Conservation (phyloP, 2,329 filamentous ascomycete species). For the Trichoderma koningii region DNA sequence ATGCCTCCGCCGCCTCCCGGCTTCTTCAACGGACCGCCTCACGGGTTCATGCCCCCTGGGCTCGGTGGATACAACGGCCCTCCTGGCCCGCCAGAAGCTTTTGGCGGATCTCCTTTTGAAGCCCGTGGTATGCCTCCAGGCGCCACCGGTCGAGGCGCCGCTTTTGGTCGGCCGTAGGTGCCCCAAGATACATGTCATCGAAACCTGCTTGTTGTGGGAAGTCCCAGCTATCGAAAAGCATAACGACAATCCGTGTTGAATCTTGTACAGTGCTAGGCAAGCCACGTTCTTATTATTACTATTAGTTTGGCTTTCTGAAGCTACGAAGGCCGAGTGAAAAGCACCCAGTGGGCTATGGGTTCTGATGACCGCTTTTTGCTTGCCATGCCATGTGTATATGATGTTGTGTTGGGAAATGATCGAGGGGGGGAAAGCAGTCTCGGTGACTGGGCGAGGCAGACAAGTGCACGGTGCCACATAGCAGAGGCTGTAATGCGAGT, state of each 20-base stretch:
- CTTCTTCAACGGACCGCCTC: conserved; percentile 55
- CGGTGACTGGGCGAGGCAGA: conserved; percentile 4
- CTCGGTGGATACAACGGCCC: conserved; percentile 60
- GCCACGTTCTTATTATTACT: conserved; percentile 14
- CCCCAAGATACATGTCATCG: too few relatives aligned
- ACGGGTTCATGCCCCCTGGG: conserved; percentile 57
- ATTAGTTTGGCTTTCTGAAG: conserved; percentile 8
- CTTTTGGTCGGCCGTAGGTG: conserved; percentile 39
- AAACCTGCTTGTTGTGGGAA: not conserved
- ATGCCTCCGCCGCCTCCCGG: conserved; percentile 60
- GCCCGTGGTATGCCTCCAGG: conserved; percentile 57
- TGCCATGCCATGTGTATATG: conserved; percentile 10
- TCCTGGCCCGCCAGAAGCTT: conserved; percentile 50
- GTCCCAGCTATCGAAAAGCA: not conserved
- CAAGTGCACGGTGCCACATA: conserved; percentile 16
- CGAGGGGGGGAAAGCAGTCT: conserved; percentile 14
- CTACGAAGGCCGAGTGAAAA: not conserved
- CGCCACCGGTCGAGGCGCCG: conserved; percentile 43
- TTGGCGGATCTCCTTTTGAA: conserved; percentile 54
- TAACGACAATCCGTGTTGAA: conserved; percentile 9
- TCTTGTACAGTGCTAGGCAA: conserved; percentile 10
- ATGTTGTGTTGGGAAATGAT: conserved; percentile 11
- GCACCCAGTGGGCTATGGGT: conserved; percentile 12
- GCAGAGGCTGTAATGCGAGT: not conserved
- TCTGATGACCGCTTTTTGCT: conserved; percentile 6